Base-by-base conservation (phyloP, 2,329 filamentous ascomycete species). In the Aspergillus flavus region DNA sequence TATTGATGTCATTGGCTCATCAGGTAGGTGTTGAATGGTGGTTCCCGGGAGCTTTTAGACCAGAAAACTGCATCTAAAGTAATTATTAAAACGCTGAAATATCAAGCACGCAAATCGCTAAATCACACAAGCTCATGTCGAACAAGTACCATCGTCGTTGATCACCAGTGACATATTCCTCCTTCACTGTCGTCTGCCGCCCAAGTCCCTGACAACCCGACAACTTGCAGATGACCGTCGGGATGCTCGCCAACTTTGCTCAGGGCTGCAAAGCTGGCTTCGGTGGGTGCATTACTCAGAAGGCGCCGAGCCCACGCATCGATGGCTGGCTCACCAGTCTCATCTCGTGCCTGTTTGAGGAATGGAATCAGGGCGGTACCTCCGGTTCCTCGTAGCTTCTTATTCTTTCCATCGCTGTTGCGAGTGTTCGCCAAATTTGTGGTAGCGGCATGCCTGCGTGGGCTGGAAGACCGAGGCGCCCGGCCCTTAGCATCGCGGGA, bases 351-450 rank as follows among this genome's bases (percentile, higher is more conserved):
- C 79, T 99, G 95, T 79, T 98, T 97, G 65, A 99, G 82, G 79
- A 99, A 99, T 0, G 94, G 92, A 61, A 99, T 97, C 61, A 99
- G 82, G 0, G 94, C 92, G 0, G 95, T 98, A 19, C 95, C 95
- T 16, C 95, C 95, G 0, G 95, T 99, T 2, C 95, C 95, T 52
- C 91, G 92, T 32, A 97, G 85, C 57, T 90, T 90, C 69, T 85
- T 86, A 64, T 73, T 76, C 23, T 72, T 72, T 43, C 61, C 61
- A 7, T 66, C 66, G 72, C 81, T 80, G 65, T 83, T 80, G 55
- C 69, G 71, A 6, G 71, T 69, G 45, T 71, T 73, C 14, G 77
- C 75, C 14, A 94, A 83, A 68, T 94, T 92, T 59, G 86, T 69
- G 7, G 69, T 65, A 4, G 67, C 48, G 32, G 71, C 68, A 73